A percentile compares a stretch with the other conserved stretches of the same genome.
phyloP scores from a whole-genome alignment of 164 flowering plant genomes.

The Nymphaea colorata region DNA sequence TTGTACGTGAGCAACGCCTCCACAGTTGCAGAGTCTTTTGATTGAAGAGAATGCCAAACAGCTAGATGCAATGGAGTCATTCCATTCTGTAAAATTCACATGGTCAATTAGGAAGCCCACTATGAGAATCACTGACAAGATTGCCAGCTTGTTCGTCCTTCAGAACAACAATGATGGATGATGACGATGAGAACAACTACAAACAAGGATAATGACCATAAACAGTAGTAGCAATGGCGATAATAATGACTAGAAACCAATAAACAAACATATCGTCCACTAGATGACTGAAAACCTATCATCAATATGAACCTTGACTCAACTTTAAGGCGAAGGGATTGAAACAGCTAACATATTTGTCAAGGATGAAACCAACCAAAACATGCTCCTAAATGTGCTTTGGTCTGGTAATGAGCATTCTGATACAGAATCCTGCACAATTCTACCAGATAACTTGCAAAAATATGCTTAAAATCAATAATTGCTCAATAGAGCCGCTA shows the following conservation, averaged over 20 bases:
- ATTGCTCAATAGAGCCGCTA: no score
- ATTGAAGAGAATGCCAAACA: slow-evolving; percentile 73
- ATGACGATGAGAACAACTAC: no score
- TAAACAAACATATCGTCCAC: neutral
- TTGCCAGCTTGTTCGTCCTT: neutral
- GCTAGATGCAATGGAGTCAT: slow-evolving; percentile 99
- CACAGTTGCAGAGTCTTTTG: slow-evolving; percentile 63
- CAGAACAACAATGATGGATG: neutral
- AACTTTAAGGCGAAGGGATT: neutral
- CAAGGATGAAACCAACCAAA: no score
- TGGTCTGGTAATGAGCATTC: no score
- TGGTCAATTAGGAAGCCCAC: neutral
- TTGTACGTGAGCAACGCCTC: slow-evolving; percentile 62
- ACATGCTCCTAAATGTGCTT: no score
- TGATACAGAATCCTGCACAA: no score
- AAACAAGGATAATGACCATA: no score
- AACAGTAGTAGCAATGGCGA: neutral
- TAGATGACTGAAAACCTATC: neutral
- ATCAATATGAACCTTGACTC: neutral
- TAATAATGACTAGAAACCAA: neutral
- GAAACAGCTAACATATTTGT: no score
- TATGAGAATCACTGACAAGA: neutral
- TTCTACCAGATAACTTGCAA: no score
- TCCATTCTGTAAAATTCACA: slow-evolving; percentile 56
- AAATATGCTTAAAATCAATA: no score